Evolutionary conservation across 1,284 basidiomycete species (phyloP).

Genomic region (Trichosporon faecale): DNA sequence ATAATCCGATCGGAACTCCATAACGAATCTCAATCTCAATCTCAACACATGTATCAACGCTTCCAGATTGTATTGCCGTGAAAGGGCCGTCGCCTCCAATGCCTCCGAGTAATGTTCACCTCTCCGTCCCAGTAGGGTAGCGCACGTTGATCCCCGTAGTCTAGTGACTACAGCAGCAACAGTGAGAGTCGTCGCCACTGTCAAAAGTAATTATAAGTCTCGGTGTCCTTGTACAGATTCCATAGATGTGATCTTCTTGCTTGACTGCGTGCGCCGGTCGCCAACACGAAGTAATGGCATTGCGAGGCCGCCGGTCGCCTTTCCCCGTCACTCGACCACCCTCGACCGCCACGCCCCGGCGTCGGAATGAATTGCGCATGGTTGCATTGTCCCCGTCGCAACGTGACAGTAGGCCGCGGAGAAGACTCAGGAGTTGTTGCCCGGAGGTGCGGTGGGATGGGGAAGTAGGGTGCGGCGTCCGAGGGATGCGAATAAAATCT

Average conservation of each 20-base stretch:
- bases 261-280: background rate
- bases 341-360: background rate
- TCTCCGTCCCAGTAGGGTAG: background rate
- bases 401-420: background rate
- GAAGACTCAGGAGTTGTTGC: background rate
- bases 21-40: background rate
- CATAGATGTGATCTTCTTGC: slow-evolving; percentile 3
- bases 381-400: background rate
- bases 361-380: background rate
- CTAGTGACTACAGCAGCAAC: background rate
- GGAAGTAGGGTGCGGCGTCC: background rate
- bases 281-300: too few species aligned
- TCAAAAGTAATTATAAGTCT: background rate
- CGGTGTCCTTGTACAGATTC: background rate
- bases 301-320: too few species aligned
- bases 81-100: background rate
- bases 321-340: too few species aligned
- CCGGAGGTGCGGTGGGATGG: background rate
- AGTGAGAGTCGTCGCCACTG: background rate
- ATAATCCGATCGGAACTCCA: background rate
- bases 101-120: background rate
- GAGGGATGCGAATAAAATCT: background rate
- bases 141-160: background rate
- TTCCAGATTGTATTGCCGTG: background rate
- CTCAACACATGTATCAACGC: slow-evolving; percentile 1